Conservation (phyloP, 2,329 filamentous ascomycete species). For the Helminthosporium solani region DNA sequence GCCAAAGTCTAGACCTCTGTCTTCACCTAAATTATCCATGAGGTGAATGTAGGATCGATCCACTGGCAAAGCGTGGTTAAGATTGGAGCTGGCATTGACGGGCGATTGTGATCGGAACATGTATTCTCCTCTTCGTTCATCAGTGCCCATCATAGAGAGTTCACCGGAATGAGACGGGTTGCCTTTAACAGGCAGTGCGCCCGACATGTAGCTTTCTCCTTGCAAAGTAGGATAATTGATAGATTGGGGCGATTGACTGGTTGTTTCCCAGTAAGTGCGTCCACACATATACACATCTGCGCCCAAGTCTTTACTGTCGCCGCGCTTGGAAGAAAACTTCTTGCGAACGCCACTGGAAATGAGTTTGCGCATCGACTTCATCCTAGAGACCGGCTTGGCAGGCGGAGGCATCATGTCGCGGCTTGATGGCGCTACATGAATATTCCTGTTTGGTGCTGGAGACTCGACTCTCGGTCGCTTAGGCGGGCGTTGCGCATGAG, state of each 20-base stretch:
- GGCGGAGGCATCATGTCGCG: constrained; percentile 45
- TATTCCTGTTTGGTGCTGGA: constrained; percentile 19
- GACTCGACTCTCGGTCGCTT: constrained; percentile 39
- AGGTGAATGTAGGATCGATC: constrained; percentile 34
- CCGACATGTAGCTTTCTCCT: constrained; percentile 25
- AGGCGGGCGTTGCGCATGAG: constrained; percentile 21
- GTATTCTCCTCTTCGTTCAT: constrained; percentile 13
- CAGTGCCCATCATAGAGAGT: constrained; percentile 5
- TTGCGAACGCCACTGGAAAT: constrained; percentile 23
- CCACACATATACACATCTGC: constrained; percentile 18
- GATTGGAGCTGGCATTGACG: constrained; percentile 9
- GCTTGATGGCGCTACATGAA: constrained; percentile 18
- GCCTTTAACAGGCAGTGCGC: constrained; percentile 21
- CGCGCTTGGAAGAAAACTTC: constrained; percentile 17
- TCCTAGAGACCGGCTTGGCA: constrained; percentile 24
- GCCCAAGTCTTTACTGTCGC: background rate
- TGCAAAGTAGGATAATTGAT: constrained; percentile 4
- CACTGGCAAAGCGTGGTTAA: constrained; percentile 14
- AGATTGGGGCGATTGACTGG: background rate
- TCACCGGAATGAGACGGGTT: constrained; percentile 6
- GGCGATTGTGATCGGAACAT: constrained; percentile 23
- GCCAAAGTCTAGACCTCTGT: constrained; percentile 24
- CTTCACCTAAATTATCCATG: constrained; percentile 29
- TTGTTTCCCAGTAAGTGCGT: constrained; percentile 10
- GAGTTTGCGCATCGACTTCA: constrained; percentile 29